phyloP scores from a whole-genome alignment of 768 basidiomycete genomes.

The Leccinellum albellum region DNA sequence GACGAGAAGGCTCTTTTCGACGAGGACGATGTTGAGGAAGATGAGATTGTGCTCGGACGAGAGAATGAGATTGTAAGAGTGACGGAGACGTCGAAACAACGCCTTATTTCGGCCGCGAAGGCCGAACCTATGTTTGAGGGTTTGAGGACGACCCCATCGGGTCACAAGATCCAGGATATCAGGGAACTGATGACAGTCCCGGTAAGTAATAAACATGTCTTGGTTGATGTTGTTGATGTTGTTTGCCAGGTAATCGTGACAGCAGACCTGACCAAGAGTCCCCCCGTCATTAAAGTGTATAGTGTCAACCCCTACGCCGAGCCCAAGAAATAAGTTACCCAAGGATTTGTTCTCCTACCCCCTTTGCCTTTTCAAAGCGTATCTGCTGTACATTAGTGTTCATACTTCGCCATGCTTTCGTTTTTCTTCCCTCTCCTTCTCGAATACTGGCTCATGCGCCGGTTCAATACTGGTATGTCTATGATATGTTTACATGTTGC shows the following conservation, averaged over 20 bases:
- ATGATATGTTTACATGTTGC: slow-evolving; percentile 25
- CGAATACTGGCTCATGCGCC: slow-evolving; percentile 25
- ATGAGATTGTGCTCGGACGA: slow-evolving; percentile 77
- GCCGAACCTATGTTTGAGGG: slow-evolving; percentile 81
- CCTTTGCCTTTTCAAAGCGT: slow-evolving; percentile 2
- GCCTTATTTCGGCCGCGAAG: slow-evolving; percentile 71
- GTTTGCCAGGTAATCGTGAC: slow-evolving; percentile 80
- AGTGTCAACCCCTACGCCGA: slow-evolving; percentile 89
- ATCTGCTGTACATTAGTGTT: slow-evolving; percentile 31
- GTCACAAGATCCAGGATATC: slow-evolving; percentile 96
- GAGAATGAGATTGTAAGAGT: slow-evolving; percentile 37
- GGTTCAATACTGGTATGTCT: slow-evolving; percentile 28
- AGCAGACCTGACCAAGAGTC: slow-evolving; percentile 92
- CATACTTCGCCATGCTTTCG: slow-evolving; percentile 29
- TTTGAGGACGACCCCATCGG: slow-evolving; percentile 61
- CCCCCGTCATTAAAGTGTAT: slow-evolving; percentile 96
- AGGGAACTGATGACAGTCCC: slow-evolving; percentile 91
- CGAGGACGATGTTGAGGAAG: slow-evolving; percentile 77
- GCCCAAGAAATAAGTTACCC: slow-evolving; percentile 40
- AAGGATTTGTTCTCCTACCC: not conserved
- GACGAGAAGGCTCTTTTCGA: slow-evolving; percentile 89
- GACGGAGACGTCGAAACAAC: slow-evolving; percentile 72
- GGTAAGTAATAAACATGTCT: slow-evolving; percentile 46
- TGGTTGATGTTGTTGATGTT: slow-evolving; percentile 1
- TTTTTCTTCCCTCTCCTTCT: slow-evolving; percentile 28